Evolutionary conservation across 768 basidiomycete species (phyloP).

Genomic region (Cubamyces sp.): DNA sequence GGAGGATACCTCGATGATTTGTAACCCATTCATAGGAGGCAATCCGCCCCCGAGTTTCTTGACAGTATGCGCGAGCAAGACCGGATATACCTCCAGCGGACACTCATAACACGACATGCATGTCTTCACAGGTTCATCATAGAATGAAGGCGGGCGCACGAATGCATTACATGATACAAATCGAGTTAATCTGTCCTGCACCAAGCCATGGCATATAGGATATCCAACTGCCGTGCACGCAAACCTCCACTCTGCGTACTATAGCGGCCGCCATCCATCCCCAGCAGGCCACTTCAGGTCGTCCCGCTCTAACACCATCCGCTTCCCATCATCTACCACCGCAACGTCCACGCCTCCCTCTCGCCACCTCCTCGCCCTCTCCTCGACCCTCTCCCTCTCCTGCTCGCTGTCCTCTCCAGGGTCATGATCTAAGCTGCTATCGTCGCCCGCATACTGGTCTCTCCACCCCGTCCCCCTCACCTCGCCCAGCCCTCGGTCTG

Average conservation of each 20-base stretch:
- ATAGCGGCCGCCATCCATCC: slow-evolving; percentile 56
- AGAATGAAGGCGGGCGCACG: not conserved
- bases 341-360: slow-evolving; percentile 22
- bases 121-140: too few relatives aligned
- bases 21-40: too few relatives aligned
- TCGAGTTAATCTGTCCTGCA: not conserved
- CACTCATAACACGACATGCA: too few relatives aligned
- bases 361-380: slow-evolving; percentile 24
- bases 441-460: slow-evolving; percentile 38
- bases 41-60: too few relatives aligned
- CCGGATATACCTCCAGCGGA: too few relatives aligned
- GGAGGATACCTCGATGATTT: too few relatives aligned
- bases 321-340: slow-evolving; percentile 15
- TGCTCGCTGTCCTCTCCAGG: slow-evolving; percentile 18
- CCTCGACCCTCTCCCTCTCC: slow-evolving; percentile 23
- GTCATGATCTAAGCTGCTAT: slow-evolving; percentile 23
- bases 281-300: slow-evolving; percentile 64
- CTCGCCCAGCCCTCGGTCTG: slow-evolving; percentile 5
- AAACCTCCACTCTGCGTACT: not conserved
- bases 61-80: too few relatives aligned
- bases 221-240: not conserved
- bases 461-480: slow-evolving; percentile 26
- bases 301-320: slow-evolving; percentile 45
- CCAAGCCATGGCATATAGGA: not conserved
- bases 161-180: slow-evolving; percentile 11